Evolutionary conservation across 2,329 filamentous ascomycete species (phyloP), one percentile per base, ranked within the genome.

Genomic region (Stromatinia cepivora): DNA sequence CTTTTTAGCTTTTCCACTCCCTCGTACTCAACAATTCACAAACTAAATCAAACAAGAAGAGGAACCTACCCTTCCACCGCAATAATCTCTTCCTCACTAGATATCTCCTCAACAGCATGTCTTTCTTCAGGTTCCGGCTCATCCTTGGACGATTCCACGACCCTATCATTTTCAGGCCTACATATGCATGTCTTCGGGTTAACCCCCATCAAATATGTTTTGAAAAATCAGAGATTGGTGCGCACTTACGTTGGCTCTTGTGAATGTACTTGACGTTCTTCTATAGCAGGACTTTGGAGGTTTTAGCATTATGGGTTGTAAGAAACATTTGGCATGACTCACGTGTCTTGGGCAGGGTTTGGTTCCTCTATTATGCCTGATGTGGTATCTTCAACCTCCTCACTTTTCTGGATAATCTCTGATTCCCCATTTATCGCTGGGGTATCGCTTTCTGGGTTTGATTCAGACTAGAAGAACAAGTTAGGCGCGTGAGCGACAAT

Each of bases 181-280:
- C 9, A 52, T 4, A 4, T 17, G 13, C 8, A n/a, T 4, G 1
- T n/a, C 63, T 66, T 58, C 1, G 15, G 11, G 63, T 58, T 31
- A 58, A 66, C n/a, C 20, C 25, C 28, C 25, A 56, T 66, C 50
- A 58, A 66, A 34, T 45, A 11, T 45, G 25, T n/a, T 31, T 58
- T 56, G 1, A 4, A 17, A 36, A 56, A 1, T n/a, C 31, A 17
- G 17, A 39, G 22, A 13, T 17, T 66, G 1, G 1, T 20, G 15
- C 1, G 13, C 15, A 64, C 61, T 64, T 64, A 64, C 61, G 17
- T 42, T 22, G 34, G 3, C 2, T 42, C 13, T 28, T 17, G 11
- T 45, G 57, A 20, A 1, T 20, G 3, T 11, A 42, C 15, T 17
- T 58, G 34, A 45, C 13, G 11, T 22, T 42, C 25, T 42, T 34